Conservation (phyloP, 139 green algal species). For the Astrephomene gubernaculifera region DNA sequence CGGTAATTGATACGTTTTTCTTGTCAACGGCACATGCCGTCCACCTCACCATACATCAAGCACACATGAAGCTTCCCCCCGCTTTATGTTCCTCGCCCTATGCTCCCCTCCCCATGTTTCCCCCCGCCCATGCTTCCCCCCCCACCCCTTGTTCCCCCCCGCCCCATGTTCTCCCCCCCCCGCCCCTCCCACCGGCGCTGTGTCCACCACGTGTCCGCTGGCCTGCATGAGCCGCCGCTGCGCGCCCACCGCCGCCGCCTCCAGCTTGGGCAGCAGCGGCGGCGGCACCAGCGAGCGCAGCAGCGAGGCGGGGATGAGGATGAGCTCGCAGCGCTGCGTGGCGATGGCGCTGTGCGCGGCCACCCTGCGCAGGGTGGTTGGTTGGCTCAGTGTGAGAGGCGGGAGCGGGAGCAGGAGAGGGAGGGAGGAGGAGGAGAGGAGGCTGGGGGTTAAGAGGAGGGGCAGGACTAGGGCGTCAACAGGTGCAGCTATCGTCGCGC, state of each 20-base stretch:
- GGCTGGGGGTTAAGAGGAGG: not conserved
- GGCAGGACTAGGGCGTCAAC: not conserved
- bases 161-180: not conserved
- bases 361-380: not conserved
- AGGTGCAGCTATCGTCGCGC: no score
- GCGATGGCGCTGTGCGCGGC: conserved; percentile 27
- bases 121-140: no score
- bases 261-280: not conserved
- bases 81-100: no score
- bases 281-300: conserved; percentile 39
- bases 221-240: conserved; percentile 28
- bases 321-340: conserved; percentile 32
- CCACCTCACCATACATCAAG: no score
- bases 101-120: no score
- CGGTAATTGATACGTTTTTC: no score
- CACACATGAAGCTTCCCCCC: no score
- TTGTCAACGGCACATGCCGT: no score
- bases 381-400: not conserved
- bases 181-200: not conserved
- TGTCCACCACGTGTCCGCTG: not conserved
- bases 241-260: conserved; percentile 26
- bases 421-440: not conserved
- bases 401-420: not conserved
- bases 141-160: not conserved
- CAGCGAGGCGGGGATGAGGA: conserved; percentile 32